Conservation (phyloP, 148 eudicot species). For the Dysphania ambrosioides region DNA sequence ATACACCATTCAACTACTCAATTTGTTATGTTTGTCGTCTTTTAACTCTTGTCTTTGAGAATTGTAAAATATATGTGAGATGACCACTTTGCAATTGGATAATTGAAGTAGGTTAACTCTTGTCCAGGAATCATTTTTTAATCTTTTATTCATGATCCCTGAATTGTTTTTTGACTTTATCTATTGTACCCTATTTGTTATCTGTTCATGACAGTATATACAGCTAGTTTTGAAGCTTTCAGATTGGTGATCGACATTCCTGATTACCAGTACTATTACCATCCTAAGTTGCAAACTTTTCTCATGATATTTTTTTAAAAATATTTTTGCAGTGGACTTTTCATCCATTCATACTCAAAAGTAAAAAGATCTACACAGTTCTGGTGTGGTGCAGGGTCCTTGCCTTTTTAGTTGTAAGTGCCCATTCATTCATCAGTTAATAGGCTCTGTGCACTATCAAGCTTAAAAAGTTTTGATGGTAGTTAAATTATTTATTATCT, state of each 20-base stretch:
- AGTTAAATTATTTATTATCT: neutral
- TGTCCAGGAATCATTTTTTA: neutral
- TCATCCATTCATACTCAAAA: slow-evolving; percentile 92
- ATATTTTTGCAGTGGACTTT: slow-evolving; percentile 84
- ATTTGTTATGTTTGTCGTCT: neutral
- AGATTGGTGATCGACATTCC: neutral
- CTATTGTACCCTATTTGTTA: slow-evolving; percentile 6
- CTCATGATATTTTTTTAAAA: neutral
- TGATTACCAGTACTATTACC: neutral
- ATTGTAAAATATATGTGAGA: neutral
- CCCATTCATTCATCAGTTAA: neutral
- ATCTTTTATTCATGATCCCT: neutral
- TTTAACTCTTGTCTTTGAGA: no score
- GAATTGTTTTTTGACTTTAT: neutral
- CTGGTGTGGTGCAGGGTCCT: slow-evolving; percentile 98
- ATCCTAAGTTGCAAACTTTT: neutral
- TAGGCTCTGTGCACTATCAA: neutral
- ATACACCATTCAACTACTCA: neutral
- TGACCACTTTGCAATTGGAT: neutral
- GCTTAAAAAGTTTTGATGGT: neutral
- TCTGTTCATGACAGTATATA: neutral
- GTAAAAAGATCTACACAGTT: slow-evolving; percentile 91
- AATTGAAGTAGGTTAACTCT: neutral
- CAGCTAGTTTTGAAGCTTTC: neutral
- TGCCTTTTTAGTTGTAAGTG: slow-evolving; percentile 83